Conservation (phyloP, 805 yeast species). For the Candida palmyrensis region DNA sequence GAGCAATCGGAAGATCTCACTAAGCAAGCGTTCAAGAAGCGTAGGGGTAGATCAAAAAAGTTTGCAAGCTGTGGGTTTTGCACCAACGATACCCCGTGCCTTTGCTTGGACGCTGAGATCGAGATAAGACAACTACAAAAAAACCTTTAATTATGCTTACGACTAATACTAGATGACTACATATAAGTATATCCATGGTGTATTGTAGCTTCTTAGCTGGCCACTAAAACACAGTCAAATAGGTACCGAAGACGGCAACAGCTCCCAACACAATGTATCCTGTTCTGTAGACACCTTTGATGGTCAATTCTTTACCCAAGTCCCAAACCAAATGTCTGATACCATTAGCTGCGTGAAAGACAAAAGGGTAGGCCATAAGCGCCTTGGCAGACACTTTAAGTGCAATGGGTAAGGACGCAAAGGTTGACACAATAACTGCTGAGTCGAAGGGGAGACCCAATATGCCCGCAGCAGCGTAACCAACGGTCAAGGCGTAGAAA, state of each 20-base stretch:
- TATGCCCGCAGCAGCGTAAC: slow-evolving; percentile 66
- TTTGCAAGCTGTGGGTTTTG: slow-evolving; percentile 31
- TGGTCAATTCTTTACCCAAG: slow-evolving; percentile 68
- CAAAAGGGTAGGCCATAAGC: slow-evolving; percentile 73
- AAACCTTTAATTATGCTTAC: background rate
- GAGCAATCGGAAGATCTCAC: background rate
- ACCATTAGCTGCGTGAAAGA: slow-evolving; percentile 83
- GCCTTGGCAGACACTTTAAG: slow-evolving; percentile 64
- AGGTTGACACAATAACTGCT: slow-evolving; percentile 45
- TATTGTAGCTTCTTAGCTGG: slow-evolving; percentile 1
- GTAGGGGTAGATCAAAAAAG: background rate
- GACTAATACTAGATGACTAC: slow-evolving; percentile 2
- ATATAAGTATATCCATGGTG: slow-evolving; percentile 3
- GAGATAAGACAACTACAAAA: slow-evolving; percentile 8
- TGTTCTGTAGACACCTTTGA: slow-evolving; percentile 87
- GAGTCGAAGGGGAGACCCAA: slow-evolving; percentile 52
- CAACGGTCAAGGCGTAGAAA: slow-evolving; percentile 71
- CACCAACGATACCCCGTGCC: slow-evolving; percentile 33
- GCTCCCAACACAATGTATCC: slow-evolving; percentile 80
- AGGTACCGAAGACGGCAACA: slow-evolving; percentile 53
- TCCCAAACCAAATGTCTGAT: slow-evolving; percentile 95
- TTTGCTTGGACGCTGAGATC: slow-evolving; percentile 36
- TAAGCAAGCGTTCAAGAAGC: background rate
- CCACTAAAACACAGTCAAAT: slow-evolving; percentile 41
- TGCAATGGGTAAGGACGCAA: slow-evolving; percentile 60